These are phyloP conservation scores for Moniliella sp. DNA, from an alignment of 1,284 basidiomycete genomes.

Conservation along the genomic window DNA sequence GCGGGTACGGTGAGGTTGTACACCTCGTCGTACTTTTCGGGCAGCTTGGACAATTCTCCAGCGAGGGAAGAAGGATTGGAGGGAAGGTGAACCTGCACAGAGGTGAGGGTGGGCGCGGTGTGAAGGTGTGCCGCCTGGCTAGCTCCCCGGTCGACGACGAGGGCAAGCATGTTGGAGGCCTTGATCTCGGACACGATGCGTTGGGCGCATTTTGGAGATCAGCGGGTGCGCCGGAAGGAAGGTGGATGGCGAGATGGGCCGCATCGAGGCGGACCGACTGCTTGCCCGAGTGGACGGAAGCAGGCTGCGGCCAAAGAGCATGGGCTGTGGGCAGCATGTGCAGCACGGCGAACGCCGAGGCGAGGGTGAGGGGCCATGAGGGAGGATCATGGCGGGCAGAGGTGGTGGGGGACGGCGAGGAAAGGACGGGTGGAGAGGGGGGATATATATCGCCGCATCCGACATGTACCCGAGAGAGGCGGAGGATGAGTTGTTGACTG, in stretches of 20 bases:
- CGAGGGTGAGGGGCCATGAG: too few relatives aligned
- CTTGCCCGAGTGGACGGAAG: conserved; percentile 39
- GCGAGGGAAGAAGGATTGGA: too few relatives aligned
- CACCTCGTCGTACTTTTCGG: conserved; percentile 45
- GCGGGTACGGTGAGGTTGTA: conserved; percentile 47
- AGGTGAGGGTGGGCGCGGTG: conserved; percentile 12
- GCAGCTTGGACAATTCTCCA: too few relatives aligned
- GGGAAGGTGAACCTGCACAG: too few relatives aligned
- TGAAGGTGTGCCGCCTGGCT: conserved; percentile 34
- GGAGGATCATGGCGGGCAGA: too few relatives aligned
- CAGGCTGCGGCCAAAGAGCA: conserved; percentile 36
- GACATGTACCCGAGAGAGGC: too few relatives aligned
- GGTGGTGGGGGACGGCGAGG: too few relatives aligned
- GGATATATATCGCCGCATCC: too few relatives aligned
- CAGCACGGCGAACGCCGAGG: neutral
- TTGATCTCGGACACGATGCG: conserved; percentile 36
- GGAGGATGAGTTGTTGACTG: too few relatives aligned
- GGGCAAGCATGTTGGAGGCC: conserved; percentile 39
- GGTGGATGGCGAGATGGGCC: conserved; percentile 37
- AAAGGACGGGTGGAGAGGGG: too few relatives aligned
- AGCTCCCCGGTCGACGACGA: conserved; percentile 41
- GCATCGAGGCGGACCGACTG: conserved; percentile 39
- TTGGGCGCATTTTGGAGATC: conserved; percentile 40
- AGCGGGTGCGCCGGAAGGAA: conserved; percentile 27
- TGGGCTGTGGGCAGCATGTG: neutral